Evolutionary conservation across 805 yeast genomes (phyloP), one percentile per base, ranked within the genome.

Genomic region (Debaryomyces prosopidis): DNA sequence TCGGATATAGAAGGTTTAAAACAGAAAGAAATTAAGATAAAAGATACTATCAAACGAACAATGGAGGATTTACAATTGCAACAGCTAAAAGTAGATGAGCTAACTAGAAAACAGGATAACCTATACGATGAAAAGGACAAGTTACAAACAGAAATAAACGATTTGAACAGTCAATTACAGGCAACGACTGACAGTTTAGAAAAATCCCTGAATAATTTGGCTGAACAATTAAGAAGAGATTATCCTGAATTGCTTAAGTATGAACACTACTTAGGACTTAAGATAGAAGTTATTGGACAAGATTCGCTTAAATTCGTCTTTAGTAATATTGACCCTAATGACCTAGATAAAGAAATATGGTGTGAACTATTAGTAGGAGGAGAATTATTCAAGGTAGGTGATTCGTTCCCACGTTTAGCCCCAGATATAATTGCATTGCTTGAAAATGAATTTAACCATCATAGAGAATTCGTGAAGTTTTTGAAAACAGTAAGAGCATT

Each of bases 211-310:
- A 62, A 64, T 40, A 60, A 65, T 31, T 56, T 80, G 30, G 59
- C 61, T 15, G 49, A 55, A 8, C 87, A 84, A 54, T 64, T 73
- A 6, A 66, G 65, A 23, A 66, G 65, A 34, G 81, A 82, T 46
- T 63, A 66, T 12, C 81, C 81, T 0, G 88, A 84, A 55, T 65
- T 80, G 34, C 45, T 63, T 14, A 67, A 75, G 34, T 80, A 75
- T 61, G 87, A 84, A 48, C 60, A 67, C 32, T 63, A 80, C 40
- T 63, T 82, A 36, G 89, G 89, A 1, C 57, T 84, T 45, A 65
- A 66, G 30, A 73, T 84, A 15, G 80, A 77, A 44, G 82, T 81
- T 3, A 60, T 79, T 1, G 61, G 65, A 15, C 75, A 71, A 6
- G 80, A 76, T 43, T 51, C 72, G 28, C 57, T 84, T 36, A 64